A percentile compares a stretch with the other conserved stretches of the same genome.
These are phyloP conservation scores for Flammula alnicola DNA, from an alignment of 1,284 basidiomycete species.

Conservation along the genomic window DNA sequence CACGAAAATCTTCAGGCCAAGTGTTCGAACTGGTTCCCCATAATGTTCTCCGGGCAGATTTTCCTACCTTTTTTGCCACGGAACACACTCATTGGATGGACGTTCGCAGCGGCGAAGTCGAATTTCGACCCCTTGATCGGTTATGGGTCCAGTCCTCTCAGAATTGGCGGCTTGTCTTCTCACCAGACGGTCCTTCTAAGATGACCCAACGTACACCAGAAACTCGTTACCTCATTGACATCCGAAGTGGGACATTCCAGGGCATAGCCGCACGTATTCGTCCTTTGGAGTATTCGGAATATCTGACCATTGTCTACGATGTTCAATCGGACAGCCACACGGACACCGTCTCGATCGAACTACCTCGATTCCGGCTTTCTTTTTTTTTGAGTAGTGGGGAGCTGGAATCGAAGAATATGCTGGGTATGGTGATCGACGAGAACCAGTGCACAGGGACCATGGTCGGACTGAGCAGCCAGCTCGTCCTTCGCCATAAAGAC, in stretches of 20 bases:
- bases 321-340: too few relatives aligned
- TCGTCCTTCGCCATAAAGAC: slow-evolving; percentile 40
- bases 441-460: slow-evolving; percentile 42
- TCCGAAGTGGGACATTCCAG: slow-evolving; percentile 10
- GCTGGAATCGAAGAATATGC: slow-evolving; percentile 41
- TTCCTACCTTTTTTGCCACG: slow-evolving; percentile 40
- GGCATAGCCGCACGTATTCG: slow-evolving; percentile 6
- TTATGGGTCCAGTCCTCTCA: slow-evolving; percentile 21
- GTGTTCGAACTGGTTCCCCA: slow-evolving; percentile 43
- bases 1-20: slow-evolving; percentile 17
- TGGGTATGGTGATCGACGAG: slow-evolving; percentile 38
- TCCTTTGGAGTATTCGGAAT: slow-evolving; percentile 34
- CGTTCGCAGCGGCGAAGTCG: slow-evolving; percentile 32
- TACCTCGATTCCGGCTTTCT: slow-evolving; percentile 44
- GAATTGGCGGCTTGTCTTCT: slow-evolving; percentile 12
- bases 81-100: slow-evolving; percentile 46
- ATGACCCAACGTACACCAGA: background rate
- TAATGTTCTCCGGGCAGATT: slow-evolving; percentile 34
- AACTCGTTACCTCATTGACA: slow-evolving; percentile 8
- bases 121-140: slow-evolving; percentile 41
- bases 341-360: slow-evolving; percentile 21
- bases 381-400: slow-evolving; percentile 28
- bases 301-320: slow-evolving; percentile 31
- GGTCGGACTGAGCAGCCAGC: slow-evolving; percentile 42
- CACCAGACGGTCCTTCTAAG: slow-evolving; percentile 22